Evolutionary conservation across 768 basidiomycete genomes (phyloP).

Genomic region (Collybia mongolica): DNA sequence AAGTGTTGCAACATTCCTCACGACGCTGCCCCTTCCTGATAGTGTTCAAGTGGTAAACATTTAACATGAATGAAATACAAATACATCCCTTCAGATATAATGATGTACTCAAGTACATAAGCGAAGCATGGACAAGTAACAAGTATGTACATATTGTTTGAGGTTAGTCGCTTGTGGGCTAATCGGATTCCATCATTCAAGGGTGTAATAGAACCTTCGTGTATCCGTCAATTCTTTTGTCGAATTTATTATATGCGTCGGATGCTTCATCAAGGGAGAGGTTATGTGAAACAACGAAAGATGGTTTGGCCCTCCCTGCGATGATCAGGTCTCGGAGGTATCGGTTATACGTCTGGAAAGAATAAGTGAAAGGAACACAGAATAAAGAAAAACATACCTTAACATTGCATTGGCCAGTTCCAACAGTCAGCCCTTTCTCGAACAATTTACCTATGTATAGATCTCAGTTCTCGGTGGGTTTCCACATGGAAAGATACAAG

Average conservation of each 20-base stretch:
- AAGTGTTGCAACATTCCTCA: slow-evolving; percentile 22
- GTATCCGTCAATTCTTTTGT: slow-evolving; percentile 51
- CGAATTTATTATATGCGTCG: slow-evolving; percentile 53
- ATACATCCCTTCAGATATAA: background rate
- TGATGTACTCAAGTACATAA: background rate
- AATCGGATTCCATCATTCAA: slow-evolving; percentile 17
- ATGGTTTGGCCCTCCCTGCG: slow-evolving; percentile 49
- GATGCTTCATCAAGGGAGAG: slow-evolving; percentile 46
- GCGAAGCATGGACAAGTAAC: background rate
- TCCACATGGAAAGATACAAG: background rate
- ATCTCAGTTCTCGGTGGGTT: background rate
- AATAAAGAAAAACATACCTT: slow-evolving; percentile 29
- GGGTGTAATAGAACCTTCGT: slow-evolving; percentile 53
- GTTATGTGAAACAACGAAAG: slow-evolving; percentile 55
- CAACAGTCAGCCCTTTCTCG: slow-evolving; percentile 53
- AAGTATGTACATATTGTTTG: background rate
- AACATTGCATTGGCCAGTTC: slow-evolving; percentile 57
- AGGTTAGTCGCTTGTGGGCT: background rate
- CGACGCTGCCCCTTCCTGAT: slow-evolving; percentile 9
- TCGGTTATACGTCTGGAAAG: slow-evolving; percentile 44
- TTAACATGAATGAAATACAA: slow-evolving; percentile 2
- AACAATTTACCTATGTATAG: slow-evolving; percentile 35
- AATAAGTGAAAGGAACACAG: too few relatives aligned
- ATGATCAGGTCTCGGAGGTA: slow-evolving; percentile 56
- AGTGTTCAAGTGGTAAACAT: slow-evolving; percentile 4